phyloP scores from a whole-genome alignment of 345 rosid genomes.

The Trapa bicornis region DNA sequence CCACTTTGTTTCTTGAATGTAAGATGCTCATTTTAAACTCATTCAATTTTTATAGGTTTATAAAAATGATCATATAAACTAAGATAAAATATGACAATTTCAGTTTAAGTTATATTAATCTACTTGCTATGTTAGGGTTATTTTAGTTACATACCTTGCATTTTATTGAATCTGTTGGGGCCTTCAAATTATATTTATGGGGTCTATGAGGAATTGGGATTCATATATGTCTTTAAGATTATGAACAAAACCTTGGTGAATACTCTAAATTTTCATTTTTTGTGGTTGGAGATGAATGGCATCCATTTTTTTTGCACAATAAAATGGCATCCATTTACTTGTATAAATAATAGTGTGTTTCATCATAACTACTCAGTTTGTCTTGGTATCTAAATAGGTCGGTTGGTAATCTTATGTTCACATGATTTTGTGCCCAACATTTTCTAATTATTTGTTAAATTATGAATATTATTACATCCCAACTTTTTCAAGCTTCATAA shows the following conservation, averaged over 20 bases:
- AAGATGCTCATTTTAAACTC: not conserved
- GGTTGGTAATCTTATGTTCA: not conserved
- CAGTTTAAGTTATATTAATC: not conserved
- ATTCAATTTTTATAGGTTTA: not conserved
- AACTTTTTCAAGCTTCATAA: not conserved
- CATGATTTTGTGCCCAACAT: not conserved
- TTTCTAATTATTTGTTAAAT: not conserved
- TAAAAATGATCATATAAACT: not conserved
- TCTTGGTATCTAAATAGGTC: not conserved
- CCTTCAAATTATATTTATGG: not conserved
- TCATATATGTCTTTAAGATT: not conserved
- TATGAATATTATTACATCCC: not conserved
- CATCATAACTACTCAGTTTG: not conserved
- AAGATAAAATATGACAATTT: not conserved
- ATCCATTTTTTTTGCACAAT: not conserved
- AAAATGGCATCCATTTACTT: not conserved
- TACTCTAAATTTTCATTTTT: not conserved
- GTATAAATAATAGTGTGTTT: not conserved
- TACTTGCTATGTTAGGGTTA: not conserved
- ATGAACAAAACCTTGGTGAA: not conserved
- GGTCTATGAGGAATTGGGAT: not conserved
- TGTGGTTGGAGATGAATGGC: not conserved
- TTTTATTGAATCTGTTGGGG: not conserved
- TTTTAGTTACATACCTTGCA: not conserved
- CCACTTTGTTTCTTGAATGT: not conserved